Conservation (phyloP, 129 eudicot species). For the Erigeron canadensis region DNA sequence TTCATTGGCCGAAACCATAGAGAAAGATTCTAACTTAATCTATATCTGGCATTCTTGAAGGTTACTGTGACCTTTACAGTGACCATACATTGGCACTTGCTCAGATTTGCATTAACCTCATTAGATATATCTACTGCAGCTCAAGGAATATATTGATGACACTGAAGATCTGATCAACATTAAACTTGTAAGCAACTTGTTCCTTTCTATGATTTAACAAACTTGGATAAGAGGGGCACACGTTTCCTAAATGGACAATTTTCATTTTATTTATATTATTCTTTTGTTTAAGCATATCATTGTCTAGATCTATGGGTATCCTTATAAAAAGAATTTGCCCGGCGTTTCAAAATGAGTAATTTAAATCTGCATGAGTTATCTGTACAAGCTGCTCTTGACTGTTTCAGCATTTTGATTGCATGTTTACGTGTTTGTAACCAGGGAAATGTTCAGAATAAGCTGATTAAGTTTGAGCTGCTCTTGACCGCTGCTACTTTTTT, state of each 20-base stretch:
- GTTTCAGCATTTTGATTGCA: conserved; percentile 3
- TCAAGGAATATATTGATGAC: conserved; percentile 96
- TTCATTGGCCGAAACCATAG: background rate
- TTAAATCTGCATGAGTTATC: too few relatives aligned
- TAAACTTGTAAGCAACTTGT: conserved; percentile 55
- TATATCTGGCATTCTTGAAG: background rate
- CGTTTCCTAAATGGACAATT: background rate
- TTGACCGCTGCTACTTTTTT: conserved; percentile 95
- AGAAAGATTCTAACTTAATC: background rate
- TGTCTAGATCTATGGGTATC: too few relatives aligned
- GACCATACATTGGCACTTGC: background rate
- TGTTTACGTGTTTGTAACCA: conserved; percentile 28
- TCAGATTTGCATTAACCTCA: background rate
- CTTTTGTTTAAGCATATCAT: too few relatives aligned
- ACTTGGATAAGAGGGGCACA: too few relatives aligned
- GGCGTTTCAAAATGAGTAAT: too few relatives aligned
- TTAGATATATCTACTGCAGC: conserved; percentile 50
- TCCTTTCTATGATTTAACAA: background rate
- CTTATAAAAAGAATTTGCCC: background rate
- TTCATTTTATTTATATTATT: background rate
- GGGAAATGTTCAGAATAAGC: conserved; percentile 98
- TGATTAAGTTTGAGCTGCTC: conserved; percentile 89
- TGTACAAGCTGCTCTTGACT: background rate
- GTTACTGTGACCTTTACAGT: background rate
- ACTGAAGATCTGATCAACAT: conserved; percentile 95